A percentile compares a stretch with the other conserved stretches of the same genome.
These are phyloP conservation scores for Dacryopinax spathularia DNA, from an alignment of 768 basidiomycete species.

Conservation along the genomic window DNA sequence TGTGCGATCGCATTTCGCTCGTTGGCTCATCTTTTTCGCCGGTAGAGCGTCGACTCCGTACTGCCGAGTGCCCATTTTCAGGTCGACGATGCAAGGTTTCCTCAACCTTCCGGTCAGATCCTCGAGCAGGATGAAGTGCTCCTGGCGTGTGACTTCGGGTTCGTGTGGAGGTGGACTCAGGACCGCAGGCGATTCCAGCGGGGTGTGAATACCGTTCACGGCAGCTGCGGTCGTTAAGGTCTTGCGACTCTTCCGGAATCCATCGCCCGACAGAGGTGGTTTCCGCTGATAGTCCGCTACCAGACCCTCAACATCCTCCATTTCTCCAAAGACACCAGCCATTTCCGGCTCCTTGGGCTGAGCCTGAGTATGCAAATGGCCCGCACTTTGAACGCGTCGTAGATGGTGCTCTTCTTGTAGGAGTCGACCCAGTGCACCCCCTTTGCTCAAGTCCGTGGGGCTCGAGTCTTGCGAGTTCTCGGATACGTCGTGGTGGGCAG, in stretches of 20 bases:
- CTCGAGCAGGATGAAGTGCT: constrained; percentile 98
- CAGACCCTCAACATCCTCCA: not conserved
- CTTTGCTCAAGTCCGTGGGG: not conserved
- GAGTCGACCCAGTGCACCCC: not conserved
- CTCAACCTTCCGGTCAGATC: constrained; percentile 87
- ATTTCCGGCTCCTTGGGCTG: not conserved
- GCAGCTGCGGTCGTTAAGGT: not conserved
- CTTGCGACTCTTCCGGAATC: not conserved
- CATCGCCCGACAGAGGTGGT: not conserved
- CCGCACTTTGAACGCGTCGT: not conserved
- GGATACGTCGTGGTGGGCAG: not conserved
- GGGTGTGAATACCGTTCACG: not conserved
- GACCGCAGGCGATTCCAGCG: not conserved
- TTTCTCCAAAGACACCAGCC: not conserved
- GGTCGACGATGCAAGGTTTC: constrained; percentile 85
- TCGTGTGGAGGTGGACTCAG: constrained; percentile 14
- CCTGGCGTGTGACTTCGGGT: constrained; percentile 60
- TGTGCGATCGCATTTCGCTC: constrained; percentile 94
- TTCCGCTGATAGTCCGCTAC: not conserved
- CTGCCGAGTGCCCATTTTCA: constrained; percentile 99
- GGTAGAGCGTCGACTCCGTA: constrained; percentile 91
- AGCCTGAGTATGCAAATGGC: not conserved
- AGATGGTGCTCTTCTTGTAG: constrained; percentile 1
- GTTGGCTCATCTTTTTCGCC: constrained; percentile 92
- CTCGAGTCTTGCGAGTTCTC: not conserved